Base-by-base conservation (phyloP, 2,329 filamentous ascomycete genomes). In the Domatiomyces catenatus region DNA sequence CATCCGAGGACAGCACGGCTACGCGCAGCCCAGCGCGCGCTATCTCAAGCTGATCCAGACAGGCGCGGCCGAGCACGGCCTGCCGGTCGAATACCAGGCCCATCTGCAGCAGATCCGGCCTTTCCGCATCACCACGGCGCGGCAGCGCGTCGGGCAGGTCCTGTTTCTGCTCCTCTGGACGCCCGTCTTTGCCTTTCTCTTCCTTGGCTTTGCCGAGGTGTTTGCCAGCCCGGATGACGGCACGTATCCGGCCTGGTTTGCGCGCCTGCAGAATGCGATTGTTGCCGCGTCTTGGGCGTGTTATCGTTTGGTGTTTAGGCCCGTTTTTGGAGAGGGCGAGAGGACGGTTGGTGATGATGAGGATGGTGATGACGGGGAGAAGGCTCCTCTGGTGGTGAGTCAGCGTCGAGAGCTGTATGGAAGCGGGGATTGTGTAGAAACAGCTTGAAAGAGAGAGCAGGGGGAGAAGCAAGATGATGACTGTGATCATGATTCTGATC, bases 311-410 rank as follows among this genome's bases (percentile, higher is more conserved):
- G 62, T 78, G 17, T 82, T 83, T 57, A 81, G 79, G 64, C 69
- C 67, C 0, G 42, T 82, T 0, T 95, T 93, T 71, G 90, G 90
- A 0, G 85, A 96, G 62, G 92, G 92, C 0, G 90, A 96, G 72
- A 77, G 78, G 58, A 80, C 76, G 1, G 61, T 72, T 18, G 59
- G 58, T 6, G 53, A 58, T 42, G 39, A 17, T 5, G 10, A 28
- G n/a, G 26, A 17, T 20, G 50, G 24, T 3, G 12, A 50, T 12
- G 47, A 53, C 24, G 46, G 50, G 20, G 57, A 58, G 45, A 59
- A 58, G 45, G 42, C n/a, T n/a, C n/a, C 44, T 19, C 56, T 50
- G 22, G 46, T 58, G 50, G 47, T 54, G 2, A 17, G 45, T 26
- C 19, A 47, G 3, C 12, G n/a, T 8, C 12, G 22, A 19, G 22